These are phyloP conservation scores for Aspergillus fumigatiaffinis DNA, from an alignment of 2,329 filamentous ascomycete species.

Conservation along the genomic window DNA sequence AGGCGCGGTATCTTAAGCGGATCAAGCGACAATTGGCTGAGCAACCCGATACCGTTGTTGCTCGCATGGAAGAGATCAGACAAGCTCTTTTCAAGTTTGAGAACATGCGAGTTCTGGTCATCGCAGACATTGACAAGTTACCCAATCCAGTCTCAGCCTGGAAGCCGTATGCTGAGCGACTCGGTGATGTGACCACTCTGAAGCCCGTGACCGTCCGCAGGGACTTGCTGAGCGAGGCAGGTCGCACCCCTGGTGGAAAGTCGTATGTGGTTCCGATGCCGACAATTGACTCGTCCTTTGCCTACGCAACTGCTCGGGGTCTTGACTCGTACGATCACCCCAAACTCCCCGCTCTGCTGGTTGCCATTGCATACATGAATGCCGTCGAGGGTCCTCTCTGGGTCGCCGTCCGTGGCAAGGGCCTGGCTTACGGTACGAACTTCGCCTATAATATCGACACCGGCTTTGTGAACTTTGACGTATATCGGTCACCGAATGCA, in stretches of 20 bases:
- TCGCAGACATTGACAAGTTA: conserved; percentile 73
- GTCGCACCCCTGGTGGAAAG: conserved; percentile 68
- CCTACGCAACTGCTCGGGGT: conserved; percentile 69
- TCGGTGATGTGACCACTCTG: conserved; percentile 54
- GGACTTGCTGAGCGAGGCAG: conserved; percentile 70
- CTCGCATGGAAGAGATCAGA: conserved; percentile 73
- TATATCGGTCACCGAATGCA: conserved; percentile 86
- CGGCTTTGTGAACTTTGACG: conserved; percentile 75
- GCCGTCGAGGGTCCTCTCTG: conserved; percentile 91
- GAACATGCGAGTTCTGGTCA: conserved; percentile 82
- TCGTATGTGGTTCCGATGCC: conserved; percentile 84
- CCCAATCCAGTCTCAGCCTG: conserved; percentile 73
- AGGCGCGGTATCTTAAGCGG: conserved; percentile 79
- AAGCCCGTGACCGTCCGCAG: conserved; percentile 67
- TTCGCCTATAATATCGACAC: conserved; percentile 75
- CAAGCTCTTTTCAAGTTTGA: conserved; percentile 72
- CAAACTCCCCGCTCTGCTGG: conserved; percentile 75
- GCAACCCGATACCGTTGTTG: conserved; percentile 71
- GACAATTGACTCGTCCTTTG: conserved; percentile 88
- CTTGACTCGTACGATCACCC: conserved; percentile 73
- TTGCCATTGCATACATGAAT: conserved; percentile 87
- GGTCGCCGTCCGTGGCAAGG: conserved; percentile 87
- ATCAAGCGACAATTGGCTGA: conserved; percentile 74
- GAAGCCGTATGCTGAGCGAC: conserved; percentile 57
- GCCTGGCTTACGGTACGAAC: conserved; percentile 82